Percentiles rank a stretch among this genome's conserved stretches.
Evolutionary conservation across 768 basidiomycete species (phyloP).

Genomic region (Boletus rubroflammeus): DNA sequence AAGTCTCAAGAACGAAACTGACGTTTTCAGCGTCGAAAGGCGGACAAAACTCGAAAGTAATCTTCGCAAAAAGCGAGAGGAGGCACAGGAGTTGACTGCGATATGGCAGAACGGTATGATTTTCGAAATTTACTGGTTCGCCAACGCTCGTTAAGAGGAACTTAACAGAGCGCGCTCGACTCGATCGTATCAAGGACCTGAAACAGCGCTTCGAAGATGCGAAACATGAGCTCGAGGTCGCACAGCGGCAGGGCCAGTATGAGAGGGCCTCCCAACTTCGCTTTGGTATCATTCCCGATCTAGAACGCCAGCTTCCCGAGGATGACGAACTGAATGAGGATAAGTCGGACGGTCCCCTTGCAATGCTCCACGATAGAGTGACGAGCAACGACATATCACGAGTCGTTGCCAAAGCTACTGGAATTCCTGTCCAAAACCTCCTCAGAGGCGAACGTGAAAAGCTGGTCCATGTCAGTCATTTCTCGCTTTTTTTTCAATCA

Average conservation of each 20-base stretch:
- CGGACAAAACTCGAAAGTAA: conserved; percentile 62
- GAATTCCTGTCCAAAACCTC: conserved; percentile 86
- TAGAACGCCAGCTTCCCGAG: conserved; percentile 66
- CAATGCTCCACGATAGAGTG: conserved; percentile 81
- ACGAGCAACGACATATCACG: conserved; percentile 86
- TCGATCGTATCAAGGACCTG: conserved; percentile 66
- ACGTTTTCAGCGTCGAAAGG: conserved; percentile 79
- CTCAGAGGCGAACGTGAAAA: conserved; percentile 89
- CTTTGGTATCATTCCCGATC: conserved; percentile 79
- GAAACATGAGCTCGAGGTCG: conserved; percentile 82
- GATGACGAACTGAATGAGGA: conserved; percentile 45
- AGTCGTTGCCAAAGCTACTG: conserved; percentile 85
- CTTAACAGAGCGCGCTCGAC: conserved; percentile 55
- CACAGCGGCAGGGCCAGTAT: conserved; percentile 84
- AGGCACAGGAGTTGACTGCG: conserved; percentile 56
- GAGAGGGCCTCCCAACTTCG: conserved; percentile 81
- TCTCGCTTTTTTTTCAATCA: background rate
- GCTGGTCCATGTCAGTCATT: conserved; percentile 68
- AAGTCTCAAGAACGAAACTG: conserved; percentile 83
- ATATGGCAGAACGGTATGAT: conserved; percentile 69
- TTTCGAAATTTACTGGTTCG: background rate
- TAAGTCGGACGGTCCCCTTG: conserved; percentile 39
- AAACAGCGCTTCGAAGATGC: conserved; percentile 78
- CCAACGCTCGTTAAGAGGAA: background rate
- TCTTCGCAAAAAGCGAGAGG: conserved; percentile 55